Base-by-base conservation (phyloP, 108 stramenopile genomes). In the Cyclotella baltica region DNA sequence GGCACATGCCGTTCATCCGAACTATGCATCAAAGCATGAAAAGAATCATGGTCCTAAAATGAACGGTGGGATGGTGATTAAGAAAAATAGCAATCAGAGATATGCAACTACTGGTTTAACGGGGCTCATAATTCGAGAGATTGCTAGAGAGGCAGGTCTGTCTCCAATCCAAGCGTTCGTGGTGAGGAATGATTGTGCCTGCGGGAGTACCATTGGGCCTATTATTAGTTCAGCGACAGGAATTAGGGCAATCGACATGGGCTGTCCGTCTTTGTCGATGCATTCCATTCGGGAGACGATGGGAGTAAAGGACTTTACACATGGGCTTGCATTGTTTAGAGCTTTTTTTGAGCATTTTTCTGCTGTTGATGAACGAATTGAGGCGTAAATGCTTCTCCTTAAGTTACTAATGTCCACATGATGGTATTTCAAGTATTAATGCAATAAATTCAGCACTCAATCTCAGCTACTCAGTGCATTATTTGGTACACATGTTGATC, bases 1-100 rank as follows among this genome's bases (percentile, higher is more conserved):
- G 77, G 98, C 98, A 0, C 99, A 99, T 87, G 98, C 97, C 25
- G 63, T 97, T 23, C 99, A 99, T 80, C 98, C 99, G 1, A 98
- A 99, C 76, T 99, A 99, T 85, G 83, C 87, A 23, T 74, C 85
- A 37, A 97, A 97, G 61, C 98, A 99, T 83, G 99, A 99, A 62
- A 88, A 91, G 43, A 80, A 67, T 18, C 97, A 98, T 83, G 91
- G 87, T 23, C 98, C 98, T 2, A 92, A 90, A 72, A 87, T 99
- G 86, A 96, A 98, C 74, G 87, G 71, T 4, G 99, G 99, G 8
- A 88, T 98, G 88, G 99, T 99, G 15, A 96, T 99, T 71, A 99
- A 99, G 81, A 89, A 92, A 67, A 99, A 99, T 79, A 72, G 85
- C 51, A 99, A 99, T 87, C 97, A 98, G 77, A 83, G 98, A 57